These are phyloP conservation scores for Acacia melanoxylon DNA, from an alignment of 306 rosid species.

Conservation along the genomic window DNA sequence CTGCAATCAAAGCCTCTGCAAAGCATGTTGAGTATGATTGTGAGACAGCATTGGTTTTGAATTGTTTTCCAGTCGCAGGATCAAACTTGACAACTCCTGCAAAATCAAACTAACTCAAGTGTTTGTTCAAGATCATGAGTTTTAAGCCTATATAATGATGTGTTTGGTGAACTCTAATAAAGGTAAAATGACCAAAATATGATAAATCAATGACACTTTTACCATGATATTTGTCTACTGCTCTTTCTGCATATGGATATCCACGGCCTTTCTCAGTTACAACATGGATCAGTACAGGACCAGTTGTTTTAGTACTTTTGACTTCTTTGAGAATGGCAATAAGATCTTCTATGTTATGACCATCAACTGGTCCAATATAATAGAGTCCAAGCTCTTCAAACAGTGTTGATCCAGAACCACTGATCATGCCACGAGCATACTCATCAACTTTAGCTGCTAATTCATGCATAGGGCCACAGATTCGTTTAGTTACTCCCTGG, in stretches of 20 bases:
- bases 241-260: slow-evolving; percentile 91
- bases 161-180: background rate
- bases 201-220: slow-evolving; percentile 18
- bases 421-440: slow-evolving; percentile 98
- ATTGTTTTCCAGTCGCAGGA: slow-evolving; percentile 87
- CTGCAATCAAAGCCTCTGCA: slow-evolving; percentile 97
- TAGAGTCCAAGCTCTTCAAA: slow-evolving; percentile 99
- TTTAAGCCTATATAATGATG: background rate
- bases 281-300: slow-evolving; percentile 91
- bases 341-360: slow-evolving; percentile 90
- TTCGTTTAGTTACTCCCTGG: slow-evolving; percentile 85
- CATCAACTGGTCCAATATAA: slow-evolving; percentile 97
- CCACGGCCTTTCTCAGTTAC: slow-evolving; percentile 96
- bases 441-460: slow-evolving; percentile 97
- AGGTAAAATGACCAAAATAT: too few relatives aligned
- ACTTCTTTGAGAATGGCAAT: slow-evolving; percentile 82
- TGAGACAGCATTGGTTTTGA: slow-evolving; percentile 60
- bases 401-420: slow-evolving; percentile 89
- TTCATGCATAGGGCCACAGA: slow-evolving; percentile 92
- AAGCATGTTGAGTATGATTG: slow-evolving; percentile 92
- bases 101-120: slow-evolving; percentile 29
- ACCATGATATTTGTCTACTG: slow-evolving; percentile 95
- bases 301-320: slow-evolving; percentile 76
- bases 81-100: slow-evolving; percentile 87
- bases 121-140: background rate